Conservation (phyloP, 495 filamentous ascomycete species). For the Extremus antarcticus region DNA sequence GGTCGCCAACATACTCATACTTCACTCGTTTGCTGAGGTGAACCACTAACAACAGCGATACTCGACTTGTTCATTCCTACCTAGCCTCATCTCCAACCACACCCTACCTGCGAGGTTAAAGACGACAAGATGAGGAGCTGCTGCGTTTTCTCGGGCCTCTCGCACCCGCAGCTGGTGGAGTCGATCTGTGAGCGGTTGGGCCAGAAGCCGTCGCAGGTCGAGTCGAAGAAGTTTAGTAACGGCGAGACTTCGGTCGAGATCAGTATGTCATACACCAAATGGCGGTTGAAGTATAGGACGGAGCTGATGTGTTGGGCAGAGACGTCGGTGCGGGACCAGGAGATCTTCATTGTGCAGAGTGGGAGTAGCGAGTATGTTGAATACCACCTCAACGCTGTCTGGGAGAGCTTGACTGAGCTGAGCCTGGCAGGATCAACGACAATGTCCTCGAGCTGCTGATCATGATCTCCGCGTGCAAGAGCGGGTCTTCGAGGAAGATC, state of each 20-base stretch:
- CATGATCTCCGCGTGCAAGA: conserved; percentile 97
- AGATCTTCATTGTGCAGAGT: conserved; percentile 98
- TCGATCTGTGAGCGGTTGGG: conserved; percentile 62
- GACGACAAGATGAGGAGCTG: neutral
- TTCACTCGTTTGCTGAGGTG: neutral
- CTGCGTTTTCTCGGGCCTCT: conserved; percentile 61
- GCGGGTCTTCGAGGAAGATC: conserved; percentile 92
- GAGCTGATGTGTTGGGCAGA: conserved; percentile 15
- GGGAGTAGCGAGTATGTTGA: conserved; percentile 67
- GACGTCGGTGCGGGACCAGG: conserved; percentile 89
- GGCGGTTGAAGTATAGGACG: neutral
- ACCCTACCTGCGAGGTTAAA: no score
- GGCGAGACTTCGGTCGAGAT: conserved; percentile 96
- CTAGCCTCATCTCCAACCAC: neutral
- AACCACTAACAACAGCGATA: no score
- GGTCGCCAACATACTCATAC: neutral
- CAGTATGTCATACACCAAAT: conserved; percentile 33
- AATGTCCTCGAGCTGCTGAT: conserved; percentile 97
- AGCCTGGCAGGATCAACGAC: conserved; percentile 65
- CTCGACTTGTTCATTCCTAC: no score
- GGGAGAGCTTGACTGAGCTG: neutral
- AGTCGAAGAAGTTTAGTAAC: conserved; percentile 65
- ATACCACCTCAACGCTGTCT: neutral
- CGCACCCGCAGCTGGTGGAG: conserved; percentile 57
- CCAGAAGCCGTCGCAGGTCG: conserved; percentile 51